Percentiles rank a stretch among this genome's conserved stretches.
phyloP scores from a whole-genome alignment of 768 basidiomycete species.

The Favolaschia claudopus region DNA sequence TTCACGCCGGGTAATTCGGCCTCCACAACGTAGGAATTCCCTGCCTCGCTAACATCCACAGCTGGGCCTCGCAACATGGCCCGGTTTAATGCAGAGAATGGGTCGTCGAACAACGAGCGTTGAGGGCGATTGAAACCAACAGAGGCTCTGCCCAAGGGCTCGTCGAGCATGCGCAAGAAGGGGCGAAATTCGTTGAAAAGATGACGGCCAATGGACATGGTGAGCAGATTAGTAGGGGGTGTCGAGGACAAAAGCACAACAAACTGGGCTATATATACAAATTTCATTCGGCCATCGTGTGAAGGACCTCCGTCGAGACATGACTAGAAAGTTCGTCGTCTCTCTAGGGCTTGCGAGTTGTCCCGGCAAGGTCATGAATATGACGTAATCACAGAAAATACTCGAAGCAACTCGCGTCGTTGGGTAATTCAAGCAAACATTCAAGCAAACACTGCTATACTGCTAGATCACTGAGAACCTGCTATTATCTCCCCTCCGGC shows the following conservation, averaged over 20 bases:
- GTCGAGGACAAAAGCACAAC: not conserved
- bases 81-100: slow-evolving; percentile 46
- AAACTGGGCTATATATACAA: slow-evolving; percentile 18
- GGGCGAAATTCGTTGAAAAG: slow-evolving; percentile 77
- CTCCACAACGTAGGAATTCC: slow-evolving; percentile 70
- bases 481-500: slow-evolving; percentile 51
- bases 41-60: slow-evolving; percentile 73
- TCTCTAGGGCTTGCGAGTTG: no score
- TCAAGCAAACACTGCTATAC: no score
- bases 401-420: not conserved
- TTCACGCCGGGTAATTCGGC: slow-evolving; percentile 83
- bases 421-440: no score
- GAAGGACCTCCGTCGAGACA: slow-evolving; percentile 10
- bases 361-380: not conserved
- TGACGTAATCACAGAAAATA: not conserved
- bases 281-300: slow-evolving; percentile 9
- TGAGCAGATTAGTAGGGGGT: no score
- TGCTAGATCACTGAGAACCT: slow-evolving; percentile 26
- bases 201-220: slow-evolving; percentile 73
- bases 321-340: slow-evolving; percentile 11
- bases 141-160: slow-evolving; percentile 59
- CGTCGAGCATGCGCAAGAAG: slow-evolving; percentile 78
- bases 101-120: slow-evolving; percentile 56
- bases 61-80: slow-evolving; percentile 54
- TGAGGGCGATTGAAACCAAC: slow-evolving; percentile 34